phyloP scores from a whole-genome alignment of 345 rosid species.

The Eucalyptus pauciflora region DNA sequence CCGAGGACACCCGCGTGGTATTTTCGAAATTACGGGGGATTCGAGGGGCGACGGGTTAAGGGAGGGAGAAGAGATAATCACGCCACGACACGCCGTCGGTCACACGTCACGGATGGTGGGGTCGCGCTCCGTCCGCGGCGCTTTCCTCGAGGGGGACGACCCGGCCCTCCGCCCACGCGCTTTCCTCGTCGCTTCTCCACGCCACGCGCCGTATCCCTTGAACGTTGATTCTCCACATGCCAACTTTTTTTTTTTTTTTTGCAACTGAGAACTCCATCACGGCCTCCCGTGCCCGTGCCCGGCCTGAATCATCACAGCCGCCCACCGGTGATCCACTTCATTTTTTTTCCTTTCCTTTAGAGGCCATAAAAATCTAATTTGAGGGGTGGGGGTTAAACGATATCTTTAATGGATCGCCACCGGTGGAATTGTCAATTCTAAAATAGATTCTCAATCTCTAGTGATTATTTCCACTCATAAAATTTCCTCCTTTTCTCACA shows the following conservation, averaged over 20 bases:
- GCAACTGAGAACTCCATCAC: too few species aligned
- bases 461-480: neutral
- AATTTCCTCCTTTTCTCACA: neutral
- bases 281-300: too few species aligned
- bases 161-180: neutral
- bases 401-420: neutral
- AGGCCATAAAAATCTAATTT: neutral
- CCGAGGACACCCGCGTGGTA: accelerated
- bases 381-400: neutral
- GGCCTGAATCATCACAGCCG: too few species aligned
- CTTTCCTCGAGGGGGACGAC: neutral
- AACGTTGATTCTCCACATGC: neutral
- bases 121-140: neutral
- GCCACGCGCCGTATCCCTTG: neutral
- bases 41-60: neutral
- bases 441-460: neutral
- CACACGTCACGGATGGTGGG: neutral
- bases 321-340: too few species aligned
- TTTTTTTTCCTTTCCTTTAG: neutral
- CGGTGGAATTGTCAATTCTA: neutral
- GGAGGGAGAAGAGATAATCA: neutral
- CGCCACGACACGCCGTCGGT: neutral
- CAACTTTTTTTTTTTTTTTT: neutral
- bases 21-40: neutral
- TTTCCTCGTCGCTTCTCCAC: neutral